Conservation (phyloP, 495 filamentous ascomycete genomes). For the Penicillium diatomitis region DNA sequence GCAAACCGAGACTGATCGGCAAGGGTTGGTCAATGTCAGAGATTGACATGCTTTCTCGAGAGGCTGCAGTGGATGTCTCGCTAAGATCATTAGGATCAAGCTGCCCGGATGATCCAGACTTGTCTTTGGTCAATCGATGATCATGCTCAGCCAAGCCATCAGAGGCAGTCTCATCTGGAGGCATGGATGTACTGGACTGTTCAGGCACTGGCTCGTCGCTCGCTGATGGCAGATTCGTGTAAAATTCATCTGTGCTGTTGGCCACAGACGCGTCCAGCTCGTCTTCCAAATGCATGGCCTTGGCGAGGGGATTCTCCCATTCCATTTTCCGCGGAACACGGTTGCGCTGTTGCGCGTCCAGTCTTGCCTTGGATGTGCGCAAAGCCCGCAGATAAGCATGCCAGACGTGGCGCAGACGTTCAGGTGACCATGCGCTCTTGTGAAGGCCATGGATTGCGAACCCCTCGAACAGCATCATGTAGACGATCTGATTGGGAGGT, state of each 20-base stretch:
- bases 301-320: slow-evolving; percentile 33
- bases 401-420: slow-evolving; percentile 41
- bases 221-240: slow-evolving; percentile 16
- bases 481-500: slow-evolving; percentile 34
- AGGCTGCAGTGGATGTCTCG: background rate
- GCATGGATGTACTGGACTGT: background rate
- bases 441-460: slow-evolving; percentile 63
- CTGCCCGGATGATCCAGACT: background rate
- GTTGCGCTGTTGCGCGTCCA: slow-evolving; percentile 16
- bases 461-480: slow-evolving; percentile 55
- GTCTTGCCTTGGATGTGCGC: slow-evolving; percentile 46
- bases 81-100: background rate
- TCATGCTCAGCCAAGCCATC: background rate
- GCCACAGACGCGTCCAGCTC: slow-evolving; percentile 2
- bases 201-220: background rate
- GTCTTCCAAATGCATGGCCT: background rate
- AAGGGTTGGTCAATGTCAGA: background rate
- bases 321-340: slow-evolving; percentile 5
- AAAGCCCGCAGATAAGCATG: slow-evolving; percentile 39
- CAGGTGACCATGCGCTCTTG: slow-evolving; percentile 55
- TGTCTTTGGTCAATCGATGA: background rate
- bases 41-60: background rate
- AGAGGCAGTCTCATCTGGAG: background rate
- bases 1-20: background rate
- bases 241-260: slow-evolving; percentile 14